Base-by-base conservation (phyloP, 108 stramenopile species). In the Cyclostephanos tholiformis region DNA sequence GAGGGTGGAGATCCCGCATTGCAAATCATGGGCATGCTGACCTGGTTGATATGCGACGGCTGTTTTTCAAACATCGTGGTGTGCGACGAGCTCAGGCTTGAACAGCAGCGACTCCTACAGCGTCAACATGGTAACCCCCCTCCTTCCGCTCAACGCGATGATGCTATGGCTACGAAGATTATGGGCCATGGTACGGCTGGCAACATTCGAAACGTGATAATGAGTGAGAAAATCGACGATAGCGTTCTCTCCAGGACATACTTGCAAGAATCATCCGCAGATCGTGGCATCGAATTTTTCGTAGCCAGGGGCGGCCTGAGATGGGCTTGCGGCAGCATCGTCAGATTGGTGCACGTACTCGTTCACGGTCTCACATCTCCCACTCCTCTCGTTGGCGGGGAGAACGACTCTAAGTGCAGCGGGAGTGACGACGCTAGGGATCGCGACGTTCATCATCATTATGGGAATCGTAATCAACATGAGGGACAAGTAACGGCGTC, bases 291-390 rank as follows among this genome's bases (percentile, higher is more conserved):
- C 19, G 80, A 82, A 48, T 60, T 71, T 16, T 82, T 82, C 61
- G 79, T 80, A 4, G 80, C 80, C n/a, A 36, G 63, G 26, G 71
- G 80, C 22, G 80, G 80, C 4, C 52, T 82, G 48, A 50, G 81
- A 53, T 82, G 76, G 77, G 76, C 60, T 0, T 73, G 71, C 44
- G 80, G 65, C 3, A 26, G 70, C 14, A 81, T 81, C 16, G 25
- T 81, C 12, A 65, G 79, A 63, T 49, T 80, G 41, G 74, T 52
- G 14, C 79, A 65, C 35, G 49, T 71, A 48, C 41, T 80, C 51
- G 79, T 75, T 63, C 56, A 76, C 26, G 79, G 68, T 20, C 36
- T 38, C 16, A 9, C 27, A 32, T 17, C 30, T 6, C 13, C 59
- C 7, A 2, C 4, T 17, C 9, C 27, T 26, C n/a, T 6, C 16